These are phyloP conservation scores for Phaffia rhodozyma DNA, from an alignment of 1,284 basidiomycete genomes.

Conservation along the genomic window DNA sequence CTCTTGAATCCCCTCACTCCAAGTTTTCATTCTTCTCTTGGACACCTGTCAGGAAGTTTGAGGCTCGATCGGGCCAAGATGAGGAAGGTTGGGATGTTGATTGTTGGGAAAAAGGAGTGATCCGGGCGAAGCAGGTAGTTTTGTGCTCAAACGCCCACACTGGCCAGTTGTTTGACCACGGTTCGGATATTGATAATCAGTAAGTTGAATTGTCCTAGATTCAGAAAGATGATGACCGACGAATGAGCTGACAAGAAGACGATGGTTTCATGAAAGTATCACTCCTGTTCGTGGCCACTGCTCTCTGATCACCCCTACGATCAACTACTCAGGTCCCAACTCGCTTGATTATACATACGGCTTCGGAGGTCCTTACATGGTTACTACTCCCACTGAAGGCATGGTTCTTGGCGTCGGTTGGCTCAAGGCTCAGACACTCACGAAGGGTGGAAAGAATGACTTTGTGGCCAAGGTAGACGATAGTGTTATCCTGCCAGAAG, in stretches of 20 bases:
- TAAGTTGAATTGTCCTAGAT: neutral
- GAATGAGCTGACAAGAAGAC: too few species aligned
- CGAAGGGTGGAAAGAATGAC: conserved; percentile 1
- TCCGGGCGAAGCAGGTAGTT: conserved; percentile 25
- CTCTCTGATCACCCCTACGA: conserved; percentile 8
- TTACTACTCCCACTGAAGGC: neutral
- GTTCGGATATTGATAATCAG: conserved; percentile 2
- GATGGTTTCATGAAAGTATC: neutral
- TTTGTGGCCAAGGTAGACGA: conserved; percentile 7
- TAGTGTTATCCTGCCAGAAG: neutral
- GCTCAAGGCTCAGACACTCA: neutral
- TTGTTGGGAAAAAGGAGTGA: conserved; percentile 21
- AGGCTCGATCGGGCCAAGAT: neutral
- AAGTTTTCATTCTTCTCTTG: conserved; percentile 22
- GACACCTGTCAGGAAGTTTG: conserved; percentile 21
- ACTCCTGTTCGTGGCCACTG: conserved; percentile 16
- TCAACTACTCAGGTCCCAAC: neutral
- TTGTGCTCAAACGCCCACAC: conserved; percentile 31
- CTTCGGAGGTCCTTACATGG: conserved; percentile 9
- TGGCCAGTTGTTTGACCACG: conserved; percentile 22
- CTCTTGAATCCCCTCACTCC: conserved; percentile 18
- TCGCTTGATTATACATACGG: conserved; percentile 10
- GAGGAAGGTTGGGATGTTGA: conserved; percentile 17
- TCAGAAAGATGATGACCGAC: too few species aligned
- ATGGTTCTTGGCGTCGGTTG: conserved; percentile 9